A percentile compares a stretch with the other conserved stretches of the same genome.
Conservation (phyloP, 176 grass and related monocot genomes). For the Aechmea fasciata region DNA sequence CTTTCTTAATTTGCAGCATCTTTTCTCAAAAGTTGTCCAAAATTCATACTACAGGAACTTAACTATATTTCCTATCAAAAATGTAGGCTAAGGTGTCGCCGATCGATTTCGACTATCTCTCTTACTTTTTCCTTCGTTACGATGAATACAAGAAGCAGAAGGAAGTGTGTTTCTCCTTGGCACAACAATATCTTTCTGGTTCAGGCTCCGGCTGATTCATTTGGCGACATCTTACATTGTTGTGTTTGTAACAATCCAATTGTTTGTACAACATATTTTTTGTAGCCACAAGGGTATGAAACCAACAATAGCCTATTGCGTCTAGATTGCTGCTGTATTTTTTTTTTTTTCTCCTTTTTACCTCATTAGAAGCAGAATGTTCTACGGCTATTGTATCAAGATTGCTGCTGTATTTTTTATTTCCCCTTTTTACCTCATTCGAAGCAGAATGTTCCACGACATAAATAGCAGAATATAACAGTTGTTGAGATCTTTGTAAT, state of each 20-base stretch:
- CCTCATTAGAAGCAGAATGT: too few species aligned
- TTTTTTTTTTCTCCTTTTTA: too few species aligned
- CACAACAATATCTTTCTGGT: constrained; percentile 29
- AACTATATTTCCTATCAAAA: not conserved
- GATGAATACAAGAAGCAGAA: constrained; percentile 90
- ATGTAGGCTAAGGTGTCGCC: constrained; percentile 77
- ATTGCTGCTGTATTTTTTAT: too few species aligned
- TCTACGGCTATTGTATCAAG: too few species aligned
- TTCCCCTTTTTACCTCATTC: too few species aligned
- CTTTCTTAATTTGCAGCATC: not conserved
- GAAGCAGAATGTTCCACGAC: too few species aligned
- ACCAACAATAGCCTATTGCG: too few species aligned
- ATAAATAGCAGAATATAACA: not conserved
- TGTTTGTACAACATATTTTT: too few species aligned
- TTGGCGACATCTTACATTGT: not conserved
- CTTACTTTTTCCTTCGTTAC: constrained; percentile 78
- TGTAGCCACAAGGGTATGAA: too few species aligned
- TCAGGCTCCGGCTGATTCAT: not conserved
- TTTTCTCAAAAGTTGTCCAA: not conserved
- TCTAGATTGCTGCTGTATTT: too few species aligned
- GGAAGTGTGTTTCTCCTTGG: constrained; percentile 43
- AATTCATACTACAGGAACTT: not conserved
- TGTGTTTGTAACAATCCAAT: not conserved
- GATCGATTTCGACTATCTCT: constrained; percentile 88
- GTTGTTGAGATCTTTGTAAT: not conserved